Evolutionary conservation across 2,329 filamentous ascomycete genomes (phyloP), one percentile per base, ranked within the genome.

Genomic region (Trichoderma atroviride): DNA sequence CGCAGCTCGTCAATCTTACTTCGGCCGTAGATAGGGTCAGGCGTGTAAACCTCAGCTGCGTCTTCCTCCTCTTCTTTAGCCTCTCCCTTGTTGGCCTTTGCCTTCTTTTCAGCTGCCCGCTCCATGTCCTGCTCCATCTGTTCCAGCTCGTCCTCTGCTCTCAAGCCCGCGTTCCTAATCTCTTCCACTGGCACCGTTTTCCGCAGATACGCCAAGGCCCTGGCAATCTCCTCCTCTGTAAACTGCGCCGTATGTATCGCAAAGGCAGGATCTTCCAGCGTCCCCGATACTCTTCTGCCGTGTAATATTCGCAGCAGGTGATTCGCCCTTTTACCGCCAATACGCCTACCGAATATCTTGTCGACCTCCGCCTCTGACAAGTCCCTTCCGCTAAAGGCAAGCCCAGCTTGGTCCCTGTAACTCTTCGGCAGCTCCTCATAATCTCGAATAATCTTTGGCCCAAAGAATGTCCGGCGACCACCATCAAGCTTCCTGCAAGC

Each of bases 231-330:
- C 1, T 77, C 70, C 2, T 77, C 66, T 10, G 79, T 78, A 72
- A 81, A 89, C 11, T 76, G 74, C 2, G 78, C 78, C 33, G 86
- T 88, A 72, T 87, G 84, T 31, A 78, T 72, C 43, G 79, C 78
- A 59, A 86, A 82, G 5, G 79, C 80, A 2, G 88, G 88, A 74
- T 91, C 88, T 13, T 88, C 84, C 53, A 91, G 80, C 3, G 88
- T 89, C 40, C 89, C 89, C 9, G 88, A 87, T 27, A 91, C 87
- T 52, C 89, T 83, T 43, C 88, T 84, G 10, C 88, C 89, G 75
- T 91, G 89, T 14, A 90, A 78, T 61, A 90, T 86, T 64, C 82
- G 81, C 61, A 91, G 78, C 55, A 90, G 77, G 56, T 78, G 79
- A 75, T 90, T 90, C 24, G 84, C 88, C 5, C 76, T 74, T 4